Base-by-base conservation (phyloP, 2,329 filamentous ascomycete species). In the Bipolaris gigantea region DNA sequence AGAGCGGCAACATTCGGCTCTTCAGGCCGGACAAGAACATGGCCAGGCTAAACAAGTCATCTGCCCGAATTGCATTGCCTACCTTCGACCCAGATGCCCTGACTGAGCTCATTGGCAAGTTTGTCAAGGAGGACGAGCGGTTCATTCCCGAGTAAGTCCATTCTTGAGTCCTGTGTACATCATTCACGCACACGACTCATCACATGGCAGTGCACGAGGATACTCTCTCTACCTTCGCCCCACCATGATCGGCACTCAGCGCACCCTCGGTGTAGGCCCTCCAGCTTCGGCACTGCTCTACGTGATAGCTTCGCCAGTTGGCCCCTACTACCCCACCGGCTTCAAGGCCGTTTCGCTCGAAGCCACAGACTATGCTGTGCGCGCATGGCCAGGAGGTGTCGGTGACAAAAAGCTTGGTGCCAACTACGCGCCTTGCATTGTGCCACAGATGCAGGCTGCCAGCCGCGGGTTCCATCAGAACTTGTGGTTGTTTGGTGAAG, bases 391-490 rank as follows among this genome's bases (percentile, higher is more conserved):
- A 42, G 94, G 94, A 56, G 94, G 94, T 73, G 93, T 97, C 30
- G 94, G 94, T 67, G 92, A 97, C 81, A 96, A 94, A 85, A 99
- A 99, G 81, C 86, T 99, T 32, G 94, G 94, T 58, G 94, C 93
- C 70, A 99, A 99, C 84, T 99, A 99, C 75, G 94, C 94, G n/a
- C 94, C 94, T 5, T 97, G 94, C 80, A 93, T 99, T 69, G 81
- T 97, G n/a, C 94, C 94, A 16, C 94, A 99, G 79, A 85, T 94
- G 68, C 85, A 96, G 77, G 94, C 94, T 38, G 91, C 92, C 41
- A 89, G 87, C 75, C 86, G 92, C 52, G 94, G 94, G 19, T 96
- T 92, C 83, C 93, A 97, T 79, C 94, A 99, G 81, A 99, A 97
- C 77, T 83, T 99, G 49, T 99, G 94, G 94, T 80, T 99, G 30